These are phyloP conservation scores for Orbilia brochopaga DNA, from an alignment of 2,329 filamentous ascomycete species.

Conservation along the genomic window DNA sequence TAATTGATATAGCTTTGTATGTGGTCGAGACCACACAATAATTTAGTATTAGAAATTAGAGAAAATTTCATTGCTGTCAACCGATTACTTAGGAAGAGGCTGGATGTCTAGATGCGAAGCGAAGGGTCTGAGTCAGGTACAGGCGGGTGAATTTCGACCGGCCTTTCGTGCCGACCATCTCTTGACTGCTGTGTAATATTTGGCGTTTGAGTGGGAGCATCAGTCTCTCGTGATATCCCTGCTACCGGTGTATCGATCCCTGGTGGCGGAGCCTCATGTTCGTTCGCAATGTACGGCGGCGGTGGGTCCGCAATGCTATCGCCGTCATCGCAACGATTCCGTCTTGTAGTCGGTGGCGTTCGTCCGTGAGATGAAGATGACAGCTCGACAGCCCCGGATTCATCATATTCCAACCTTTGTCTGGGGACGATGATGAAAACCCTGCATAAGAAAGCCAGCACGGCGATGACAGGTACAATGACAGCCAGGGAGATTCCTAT, in stretches of 20 bases:
- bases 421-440: conserved; percentile 13
- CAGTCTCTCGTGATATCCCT: not conserved
- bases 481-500: conserved; percentile 22
- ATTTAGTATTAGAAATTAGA: too few species aligned
- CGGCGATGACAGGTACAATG: conserved; percentile 16
- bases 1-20: too few species aligned
- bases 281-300: conserved; percentile 8
- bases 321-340: conserved; percentile 12
- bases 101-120: too few species aligned
- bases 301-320: conserved; percentile 22
- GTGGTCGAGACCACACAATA: too few species aligned
- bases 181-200: too few species aligned
- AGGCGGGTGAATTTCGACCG: too few species aligned
- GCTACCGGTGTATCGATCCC: not conserved
- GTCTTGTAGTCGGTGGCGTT: not conserved
- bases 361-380: not conserved
- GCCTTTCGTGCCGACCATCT: too few species aligned
- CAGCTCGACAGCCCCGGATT: not conserved
- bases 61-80: too few species aligned
- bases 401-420: not conserved
- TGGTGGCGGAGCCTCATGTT: not conserved
- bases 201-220: not conserved
- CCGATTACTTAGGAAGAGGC: too few species aligned
- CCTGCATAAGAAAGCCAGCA: conserved; percentile 9
- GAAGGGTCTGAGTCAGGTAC: too few species aligned